These are phyloP conservation scores for Hemerocallis citrina DNA, from an alignment of 106 monocot genomes.

Conservation along the genomic window DNA sequence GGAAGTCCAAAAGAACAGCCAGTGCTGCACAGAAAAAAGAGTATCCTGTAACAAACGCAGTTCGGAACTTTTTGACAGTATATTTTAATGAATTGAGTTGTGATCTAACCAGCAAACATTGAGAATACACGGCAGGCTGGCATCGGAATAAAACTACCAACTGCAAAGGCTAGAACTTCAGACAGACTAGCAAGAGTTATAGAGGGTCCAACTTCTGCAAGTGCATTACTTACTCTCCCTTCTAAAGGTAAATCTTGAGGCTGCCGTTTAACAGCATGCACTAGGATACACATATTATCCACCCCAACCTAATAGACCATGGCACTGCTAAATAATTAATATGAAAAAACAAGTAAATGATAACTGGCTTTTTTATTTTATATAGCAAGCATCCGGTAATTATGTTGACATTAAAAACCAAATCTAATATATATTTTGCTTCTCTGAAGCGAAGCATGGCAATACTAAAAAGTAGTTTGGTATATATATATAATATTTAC, in stretches of 20 bases:
- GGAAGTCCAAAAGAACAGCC: slow-evolving; percentile 87
- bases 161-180: slow-evolving; percentile 91
- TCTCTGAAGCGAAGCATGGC: too few relatives aligned
- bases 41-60: not conserved
- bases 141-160: slow-evolving; percentile 91
- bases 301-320: slow-evolving; percentile 93
- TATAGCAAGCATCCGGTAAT: too few relatives aligned
- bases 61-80: not conserved
- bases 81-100: not conserved
- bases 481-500: too few relatives aligned
- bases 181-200: slow-evolving; percentile 90
- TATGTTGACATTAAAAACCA: too few relatives aligned
- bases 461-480: too few relatives aligned
- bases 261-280: slow-evolving; percentile 92
- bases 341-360: not conserved
- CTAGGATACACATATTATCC: slow-evolving; percentile 99
- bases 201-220: slow-evolving; percentile 95
- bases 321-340: too few relatives aligned
- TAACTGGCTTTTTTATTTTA: too few relatives aligned
- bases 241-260: slow-evolving; percentile 46
- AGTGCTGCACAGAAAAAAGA: slow-evolving; percentile 51
- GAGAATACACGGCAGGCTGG: slow-evolving; percentile 94
- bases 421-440: too few relatives aligned
- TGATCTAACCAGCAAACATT: slow-evolving; percentile 89
- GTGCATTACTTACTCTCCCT: slow-evolving; percentile 65